These are phyloP conservation scores for Catharanthus roseus DNA, from an alignment of 257 asterid species.

Conservation along the genomic window DNA sequence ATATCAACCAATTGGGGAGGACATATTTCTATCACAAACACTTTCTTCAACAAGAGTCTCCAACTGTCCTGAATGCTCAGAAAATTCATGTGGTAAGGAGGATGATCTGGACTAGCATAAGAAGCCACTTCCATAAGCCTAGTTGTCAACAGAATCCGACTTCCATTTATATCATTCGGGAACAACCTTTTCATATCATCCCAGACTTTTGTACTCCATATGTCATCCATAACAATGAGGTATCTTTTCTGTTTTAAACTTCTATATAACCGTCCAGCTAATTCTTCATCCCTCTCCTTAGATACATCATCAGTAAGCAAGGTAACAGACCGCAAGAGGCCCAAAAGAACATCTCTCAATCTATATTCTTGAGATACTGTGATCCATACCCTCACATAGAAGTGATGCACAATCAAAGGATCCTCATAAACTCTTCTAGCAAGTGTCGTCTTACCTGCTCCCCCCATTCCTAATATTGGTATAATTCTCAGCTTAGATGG, in stretches of 20 bases:
- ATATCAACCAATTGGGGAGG: background rate
- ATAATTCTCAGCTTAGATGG: background rate
- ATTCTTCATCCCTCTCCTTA: background rate
- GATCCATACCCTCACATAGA: background rate
- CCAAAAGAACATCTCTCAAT: background rate
- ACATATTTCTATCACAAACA: background rate
- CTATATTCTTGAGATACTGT: background rate
- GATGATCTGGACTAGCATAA: background rate
- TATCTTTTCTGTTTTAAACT: background rate
- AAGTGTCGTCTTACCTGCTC: background rate
- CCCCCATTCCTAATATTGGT: background rate
- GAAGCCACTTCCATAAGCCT: background rate
- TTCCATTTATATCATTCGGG: slow-evolving; percentile 8
- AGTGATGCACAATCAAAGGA: background rate
- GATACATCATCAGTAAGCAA: background rate
- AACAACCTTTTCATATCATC: background rate
- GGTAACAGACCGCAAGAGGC: background rate
- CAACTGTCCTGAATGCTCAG: background rate
- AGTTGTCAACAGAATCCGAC: background rate
- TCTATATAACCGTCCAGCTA: background rate
- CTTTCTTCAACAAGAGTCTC: background rate
- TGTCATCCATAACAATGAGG: slow-evolving; percentile 7
- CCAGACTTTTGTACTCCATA: slow-evolving; percentile 2
- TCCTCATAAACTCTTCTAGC: background rate
- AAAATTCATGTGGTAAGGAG: slow-evolving; percentile 8